Evolutionary conservation across 1,139 yeast genomes (phyloP).

Genomic region (Wickerhamomyces sp.): DNA sequence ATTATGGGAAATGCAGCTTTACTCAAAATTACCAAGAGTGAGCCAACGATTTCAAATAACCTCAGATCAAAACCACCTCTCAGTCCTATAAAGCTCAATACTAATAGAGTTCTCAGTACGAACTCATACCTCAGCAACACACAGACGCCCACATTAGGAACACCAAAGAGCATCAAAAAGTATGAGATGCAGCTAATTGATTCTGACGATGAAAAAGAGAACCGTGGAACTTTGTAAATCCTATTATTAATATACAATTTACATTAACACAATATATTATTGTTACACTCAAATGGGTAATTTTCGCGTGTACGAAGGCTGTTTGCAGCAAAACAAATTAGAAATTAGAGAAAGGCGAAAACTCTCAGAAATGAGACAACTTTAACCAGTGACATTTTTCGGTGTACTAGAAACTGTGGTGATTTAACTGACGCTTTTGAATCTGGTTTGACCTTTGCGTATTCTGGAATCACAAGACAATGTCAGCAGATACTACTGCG

Average conservation of each 20-base stretch:
- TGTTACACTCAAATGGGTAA: too few relatives aligned
- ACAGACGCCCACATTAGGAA: constrained; percentile 2
- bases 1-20: constrained; percentile 30
- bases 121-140: constrained; percentile 21
- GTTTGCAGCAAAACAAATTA: too few relatives aligned
- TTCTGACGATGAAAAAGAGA: constrained; percentile 3
- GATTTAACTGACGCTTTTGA: too few relatives aligned
- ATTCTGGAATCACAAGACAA: neutral
- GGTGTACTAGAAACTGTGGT: too few relatives aligned
- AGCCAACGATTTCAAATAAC: neutral
- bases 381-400: too few relatives aligned
- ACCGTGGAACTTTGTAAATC: neutral
- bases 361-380: too few relatives aligned
- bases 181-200: constrained; percentile 7
- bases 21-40: constrained; percentile 23
- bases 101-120: constrained; percentile 25
- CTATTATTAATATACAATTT: neutral
- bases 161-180: constrained; percentile 7
- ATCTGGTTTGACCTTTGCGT: neutral
- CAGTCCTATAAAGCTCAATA: constrained; percentile 6
- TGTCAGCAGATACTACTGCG: neutral
- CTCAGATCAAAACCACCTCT: constrained; percentile 2
- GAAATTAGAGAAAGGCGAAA: too few relatives aligned
- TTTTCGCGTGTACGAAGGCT: too few relatives aligned
- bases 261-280: too few relatives aligned